Percentiles rank a stretch among this genome's conserved stretches.
phyloP scores from a whole-genome alignment of 345 rosid species.

The Sisymbrium altissimum region DNA sequence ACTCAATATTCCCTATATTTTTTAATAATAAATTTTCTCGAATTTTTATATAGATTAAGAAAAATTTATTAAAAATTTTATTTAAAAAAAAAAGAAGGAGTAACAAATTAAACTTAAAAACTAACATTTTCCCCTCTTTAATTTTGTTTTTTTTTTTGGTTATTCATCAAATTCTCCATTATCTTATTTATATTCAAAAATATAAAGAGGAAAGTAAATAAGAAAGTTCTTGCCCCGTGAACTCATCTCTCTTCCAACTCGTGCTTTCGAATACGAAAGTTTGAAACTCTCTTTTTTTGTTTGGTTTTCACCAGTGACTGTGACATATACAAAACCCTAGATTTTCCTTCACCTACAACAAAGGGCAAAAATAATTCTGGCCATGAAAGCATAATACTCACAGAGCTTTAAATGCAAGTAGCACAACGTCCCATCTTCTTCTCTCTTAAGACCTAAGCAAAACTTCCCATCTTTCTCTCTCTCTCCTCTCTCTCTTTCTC shows the following conservation, averaged over 20 bases:
- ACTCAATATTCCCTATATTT: no score
- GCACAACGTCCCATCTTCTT: slow-evolving; percentile 34
- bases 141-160: no score
- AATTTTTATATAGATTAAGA: no score
- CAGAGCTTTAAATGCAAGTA: slow-evolving; percentile 62
- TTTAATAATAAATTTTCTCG: no score
- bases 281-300: slow-evolving; percentile 2
- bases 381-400: slow-evolving; percentile 16
- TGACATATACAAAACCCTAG: background rate
- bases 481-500: background rate
- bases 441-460: slow-evolving; percentile 46
- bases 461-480: background rate
- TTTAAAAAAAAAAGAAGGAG: no score
- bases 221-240: slow-evolving; percentile 21
- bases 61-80: no score
- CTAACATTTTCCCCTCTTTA: no score
- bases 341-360: slow-evolving; percentile 20
- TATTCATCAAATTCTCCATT: no score
- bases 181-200: no score
- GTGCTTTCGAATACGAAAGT: slow-evolving; percentile 19
- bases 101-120: no score
- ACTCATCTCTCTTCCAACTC: slow-evolving; percentile 13
- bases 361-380: slow-evolving; percentile 1
- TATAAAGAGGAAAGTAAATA: background rate
- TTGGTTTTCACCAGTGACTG: background rate